A percentile compares a stretch with the other conserved stretches of the same genome.
Evolutionary conservation across 306 rosid species (phyloP).

Genomic region (Quercus parvula): DNA sequence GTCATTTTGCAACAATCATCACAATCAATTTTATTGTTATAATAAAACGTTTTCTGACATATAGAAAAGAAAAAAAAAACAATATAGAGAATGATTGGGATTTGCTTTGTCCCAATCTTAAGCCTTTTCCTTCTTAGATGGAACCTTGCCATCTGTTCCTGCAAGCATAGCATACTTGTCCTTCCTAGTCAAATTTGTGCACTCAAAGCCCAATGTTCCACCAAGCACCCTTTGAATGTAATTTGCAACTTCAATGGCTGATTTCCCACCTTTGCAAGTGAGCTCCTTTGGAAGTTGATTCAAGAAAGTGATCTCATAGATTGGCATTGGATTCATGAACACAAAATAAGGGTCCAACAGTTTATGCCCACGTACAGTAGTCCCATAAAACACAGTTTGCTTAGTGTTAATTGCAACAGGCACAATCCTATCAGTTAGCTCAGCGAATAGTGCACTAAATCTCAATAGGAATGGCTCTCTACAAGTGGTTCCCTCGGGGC

Average conservation of each 20-base stretch:
- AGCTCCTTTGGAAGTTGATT: constrained; percentile 71
- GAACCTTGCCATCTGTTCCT: constrained; percentile 84
- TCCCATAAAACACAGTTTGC: constrained; percentile 81
- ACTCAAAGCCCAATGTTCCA: constrained; percentile 84
- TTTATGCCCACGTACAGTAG: constrained; percentile 67
- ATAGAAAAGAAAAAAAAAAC: neutral
- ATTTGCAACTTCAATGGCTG: constrained; percentile 83
- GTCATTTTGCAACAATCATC: constrained; percentile 8
- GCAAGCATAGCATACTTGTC: constrained; percentile 79
- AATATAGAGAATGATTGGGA: constrained; percentile 1
- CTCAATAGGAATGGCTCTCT: constrained; percentile 77
- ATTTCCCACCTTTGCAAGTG: constrained; percentile 73
- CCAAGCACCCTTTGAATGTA: constrained; percentile 81
- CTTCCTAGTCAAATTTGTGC: constrained; percentile 85
- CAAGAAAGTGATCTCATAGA: constrained; percentile 80
- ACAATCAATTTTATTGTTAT: constrained; percentile 32
- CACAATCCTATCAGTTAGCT: constrained; percentile 74
- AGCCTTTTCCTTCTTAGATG: constrained; percentile 43
- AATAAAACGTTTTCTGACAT: constrained; percentile 22
- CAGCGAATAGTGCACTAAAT: constrained; percentile 92
- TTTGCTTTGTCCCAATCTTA: constrained; percentile 12
- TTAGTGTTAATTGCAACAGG: constrained; percentile 89
- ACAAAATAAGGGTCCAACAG: constrained; percentile 83
- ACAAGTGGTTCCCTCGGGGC: constrained; percentile 94
- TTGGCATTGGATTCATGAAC: constrained; percentile 89